Evolutionary conservation across 2,329 filamentous ascomycete species (phyloP), one percentile per base, ranked within the genome.

Genomic region (Talaromyces pinophilus): DNA sequence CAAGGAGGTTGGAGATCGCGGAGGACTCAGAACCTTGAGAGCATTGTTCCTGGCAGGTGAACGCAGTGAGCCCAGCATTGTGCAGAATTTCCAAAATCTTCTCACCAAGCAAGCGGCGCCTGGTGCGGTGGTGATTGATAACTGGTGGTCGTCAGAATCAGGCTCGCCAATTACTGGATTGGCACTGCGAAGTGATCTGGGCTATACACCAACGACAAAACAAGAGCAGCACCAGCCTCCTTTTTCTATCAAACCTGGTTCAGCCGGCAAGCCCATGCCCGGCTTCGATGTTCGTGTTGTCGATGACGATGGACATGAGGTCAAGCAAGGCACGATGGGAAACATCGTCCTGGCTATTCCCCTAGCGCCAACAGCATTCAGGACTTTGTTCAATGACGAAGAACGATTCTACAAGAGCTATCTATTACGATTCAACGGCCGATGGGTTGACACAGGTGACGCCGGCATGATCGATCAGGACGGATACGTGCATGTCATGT

Each of bases 391-490:
- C 90, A 82, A 90, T 62, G 93, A 97, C 69, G 90, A 93, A 55
- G 90, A 92, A 68, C 83, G 93, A 40, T 97, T 97, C 76, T 96
- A 93, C 77, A 89, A 86, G 69, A 88, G 92, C 1, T 98, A 97
- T 72, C 79, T 97, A 70, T 90, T 90, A 77, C 84, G 93, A 15
- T 98, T 97, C 74, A 73, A 86, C 5, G 92, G 92, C 0, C 86
- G 86, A 71, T 97, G 92, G 92, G 79, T 97, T 52, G 93, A 98
- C 75, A 97, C 93, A 0, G 94, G 93, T 1, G 93, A 98, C 75
- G 90, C 92, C 0, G 93, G 94, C 0, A 88, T 93, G 82, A 88
- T 97, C 66, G 93, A 97, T 74, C 77, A 85, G 15, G 89, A 94
- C 48, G 87, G 86, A 4, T 88, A 88, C 70, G 82, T 88, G 38